Conservation (phyloP, 495 filamentous ascomycete genomes). For the Tuber magnatum region DNA sequence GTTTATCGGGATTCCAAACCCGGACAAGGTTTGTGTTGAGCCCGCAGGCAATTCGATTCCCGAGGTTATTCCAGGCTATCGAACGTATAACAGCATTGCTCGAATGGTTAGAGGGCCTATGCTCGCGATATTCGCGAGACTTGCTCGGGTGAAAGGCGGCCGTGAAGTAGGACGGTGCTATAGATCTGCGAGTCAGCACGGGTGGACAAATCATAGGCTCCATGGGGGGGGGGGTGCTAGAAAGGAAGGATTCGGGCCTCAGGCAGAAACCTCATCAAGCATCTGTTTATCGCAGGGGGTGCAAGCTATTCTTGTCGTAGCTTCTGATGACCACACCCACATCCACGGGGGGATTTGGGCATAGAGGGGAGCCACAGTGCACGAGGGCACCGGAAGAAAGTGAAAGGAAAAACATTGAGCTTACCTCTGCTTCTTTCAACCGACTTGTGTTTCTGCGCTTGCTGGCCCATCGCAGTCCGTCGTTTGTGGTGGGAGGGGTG, state of each 20-base stretch:
- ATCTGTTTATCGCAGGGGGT: not conserved
- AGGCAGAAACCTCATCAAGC: not conserved
- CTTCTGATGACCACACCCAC: not conserved
- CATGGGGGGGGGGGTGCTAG: not conserved
- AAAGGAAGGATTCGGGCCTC: not conserved
- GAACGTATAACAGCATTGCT: conserved; percentile 49
- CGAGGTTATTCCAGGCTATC: conserved; percentile 83
- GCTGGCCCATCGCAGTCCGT: not conserved
- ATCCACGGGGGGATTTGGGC: not conserved
- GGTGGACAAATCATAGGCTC: not conserved
- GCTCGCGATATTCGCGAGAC: conserved; percentile 37
- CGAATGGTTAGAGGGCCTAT: conserved; percentile 36
- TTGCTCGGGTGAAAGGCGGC: conserved; percentile 11
- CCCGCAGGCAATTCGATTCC: conserved; percentile 75
- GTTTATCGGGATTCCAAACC: conserved; percentile 87
- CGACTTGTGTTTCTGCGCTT: conserved; percentile 2
- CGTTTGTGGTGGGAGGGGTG: not conserved
- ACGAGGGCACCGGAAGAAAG: not conserved
- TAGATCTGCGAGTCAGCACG: not conserved
- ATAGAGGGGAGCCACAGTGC: not conserved
- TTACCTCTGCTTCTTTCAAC: conserved; percentile 1
- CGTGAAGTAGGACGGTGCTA: not conserved
- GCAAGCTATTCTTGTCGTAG: not conserved
- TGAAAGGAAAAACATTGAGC: not conserved
- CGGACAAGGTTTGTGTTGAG: conserved; percentile 72